Conservation (phyloP, 2,329 filamentous ascomycete species). For the Cercospora sp. region DNA sequence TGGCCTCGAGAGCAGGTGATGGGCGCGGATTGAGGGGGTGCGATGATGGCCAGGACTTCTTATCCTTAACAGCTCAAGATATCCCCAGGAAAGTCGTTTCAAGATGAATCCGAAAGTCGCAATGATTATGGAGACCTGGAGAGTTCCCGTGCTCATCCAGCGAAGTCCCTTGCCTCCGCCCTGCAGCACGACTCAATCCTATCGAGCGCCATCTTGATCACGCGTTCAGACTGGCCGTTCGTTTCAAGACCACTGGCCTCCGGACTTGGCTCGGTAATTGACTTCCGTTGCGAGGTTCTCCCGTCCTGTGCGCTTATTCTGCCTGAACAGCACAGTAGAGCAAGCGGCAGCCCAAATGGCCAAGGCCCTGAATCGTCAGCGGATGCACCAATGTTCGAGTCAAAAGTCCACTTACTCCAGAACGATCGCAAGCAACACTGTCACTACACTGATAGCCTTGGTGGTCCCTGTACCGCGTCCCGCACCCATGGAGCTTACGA, state of each 20-base stretch:
- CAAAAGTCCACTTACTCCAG: slow-evolving; percentile 18
- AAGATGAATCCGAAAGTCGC: background rate
- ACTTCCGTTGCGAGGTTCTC: background rate
- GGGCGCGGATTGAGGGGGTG: background rate
- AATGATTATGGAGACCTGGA: background rate
- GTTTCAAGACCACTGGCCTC: background rate
- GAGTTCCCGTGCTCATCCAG: background rate
- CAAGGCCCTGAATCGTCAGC: background rate
- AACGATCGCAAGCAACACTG: slow-evolving; percentile 16
- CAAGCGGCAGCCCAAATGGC: background rate
- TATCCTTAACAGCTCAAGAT: too few relatives aligned
- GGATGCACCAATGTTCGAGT: background rate
- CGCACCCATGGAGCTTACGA: slow-evolving; percentile 30
- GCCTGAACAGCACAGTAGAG: background rate
- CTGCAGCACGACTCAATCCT: background rate
- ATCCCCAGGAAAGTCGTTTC: background rate
- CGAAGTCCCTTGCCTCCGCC: background rate
- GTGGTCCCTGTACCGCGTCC: slow-evolving; percentile 9
- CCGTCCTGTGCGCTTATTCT: background rate
- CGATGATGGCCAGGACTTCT: background rate
- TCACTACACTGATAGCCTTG: background rate
- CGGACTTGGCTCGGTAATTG: background rate
- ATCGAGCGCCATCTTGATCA: too few relatives aligned
- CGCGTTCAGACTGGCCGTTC: too few relatives aligned
- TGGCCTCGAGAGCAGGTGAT: background rate